Conservation (phyloP, 1,139 yeast species). For the Pneumocystis oryctolagi region DNA sequence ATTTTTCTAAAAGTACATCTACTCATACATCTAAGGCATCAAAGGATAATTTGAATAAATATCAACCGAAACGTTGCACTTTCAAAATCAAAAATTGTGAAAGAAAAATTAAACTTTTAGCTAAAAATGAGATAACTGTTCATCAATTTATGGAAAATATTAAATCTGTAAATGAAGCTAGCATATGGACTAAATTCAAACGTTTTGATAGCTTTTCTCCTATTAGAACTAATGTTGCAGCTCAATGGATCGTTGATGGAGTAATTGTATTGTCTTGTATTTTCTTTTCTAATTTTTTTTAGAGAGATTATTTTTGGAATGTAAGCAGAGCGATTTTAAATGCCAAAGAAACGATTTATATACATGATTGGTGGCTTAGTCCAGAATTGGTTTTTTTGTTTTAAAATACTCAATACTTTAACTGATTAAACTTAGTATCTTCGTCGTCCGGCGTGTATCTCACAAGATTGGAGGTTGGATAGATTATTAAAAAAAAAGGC, state of each 20-base stretch:
- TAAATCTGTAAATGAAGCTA: constrained; percentile 47
- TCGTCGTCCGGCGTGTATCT: constrained; percentile 88
- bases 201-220: constrained; percentile 92
- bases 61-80: constrained; percentile 10
- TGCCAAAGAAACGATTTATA: constrained; percentile 88
- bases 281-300: constrained; percentile 1
- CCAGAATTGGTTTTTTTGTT: constrained; percentile 45
- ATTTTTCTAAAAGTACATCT: constrained; percentile 16
- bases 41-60: constrained; percentile 11
- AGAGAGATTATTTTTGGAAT: constrained; percentile 89
- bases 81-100: constrained; percentile 54
- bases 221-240: constrained; percentile 63
- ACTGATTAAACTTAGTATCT: constrained; percentile 32
- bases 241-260: constrained; percentile 96
- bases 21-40: constrained; percentile 16
- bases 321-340: constrained; percentile 78
- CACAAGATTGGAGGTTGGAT: constrained; percentile 87
- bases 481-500: constrained; percentile 80
- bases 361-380: constrained; percentile 97
- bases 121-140: constrained; percentile 57
- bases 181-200: constrained; percentile 58
- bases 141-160: constrained; percentile 66
- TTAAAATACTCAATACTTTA: background rate
- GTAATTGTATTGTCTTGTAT: constrained; percentile 13
- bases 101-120: constrained; percentile 58